A percentile compares a stretch with the other conserved stretches of the same genome.
Conservation (phyloP, 2,329 filamentous ascomycete genomes). For the Fulvia fulva region DNA sequence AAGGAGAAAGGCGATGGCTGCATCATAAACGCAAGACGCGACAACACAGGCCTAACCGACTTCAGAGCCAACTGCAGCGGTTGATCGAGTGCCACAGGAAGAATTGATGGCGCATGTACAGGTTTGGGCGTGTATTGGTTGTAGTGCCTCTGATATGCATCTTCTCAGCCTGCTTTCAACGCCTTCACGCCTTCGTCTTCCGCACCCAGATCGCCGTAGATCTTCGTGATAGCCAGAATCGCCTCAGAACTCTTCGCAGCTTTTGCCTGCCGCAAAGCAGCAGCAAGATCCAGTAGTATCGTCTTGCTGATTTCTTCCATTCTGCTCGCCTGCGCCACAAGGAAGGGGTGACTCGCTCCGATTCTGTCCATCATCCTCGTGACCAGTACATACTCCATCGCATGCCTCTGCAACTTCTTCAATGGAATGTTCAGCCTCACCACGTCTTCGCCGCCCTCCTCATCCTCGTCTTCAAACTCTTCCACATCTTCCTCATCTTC, state of each 20-base stretch:
- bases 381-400: conserved; percentile 56
- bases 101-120: too few relatives aligned
- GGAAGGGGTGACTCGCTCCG: conserved; percentile 59
- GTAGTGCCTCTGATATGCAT: neutral
- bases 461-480: conserved; percentile 26
- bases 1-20: too few relatives aligned
- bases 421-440: conserved; percentile 33
- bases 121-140: too few relatives aligned
- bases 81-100: too few relatives aligned
- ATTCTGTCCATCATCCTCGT: conserved; percentile 49
- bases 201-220: conserved; percentile 61
- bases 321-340: conserved; percentile 54
- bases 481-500: conserved; percentile 30
- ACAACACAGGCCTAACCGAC: too few relatives aligned
- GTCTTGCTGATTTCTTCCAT: conserved; percentile 58
- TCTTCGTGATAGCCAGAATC: conserved; percentile 53
- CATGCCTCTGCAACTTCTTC: conserved; percentile 51
- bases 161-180: conserved; percentile 40
- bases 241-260: conserved; percentile 38
- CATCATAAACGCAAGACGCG: too few relatives aligned
- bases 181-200: conserved; percentile 56
- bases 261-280: conserved; percentile 57
- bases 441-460: conserved; percentile 34
- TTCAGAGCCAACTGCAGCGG: too few relatives aligned
- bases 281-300: conserved; percentile 61